Evolutionary conservation across 2,329 filamentous ascomycete species (phyloP).

Genomic region (Colletotrichum sp.): DNA sequence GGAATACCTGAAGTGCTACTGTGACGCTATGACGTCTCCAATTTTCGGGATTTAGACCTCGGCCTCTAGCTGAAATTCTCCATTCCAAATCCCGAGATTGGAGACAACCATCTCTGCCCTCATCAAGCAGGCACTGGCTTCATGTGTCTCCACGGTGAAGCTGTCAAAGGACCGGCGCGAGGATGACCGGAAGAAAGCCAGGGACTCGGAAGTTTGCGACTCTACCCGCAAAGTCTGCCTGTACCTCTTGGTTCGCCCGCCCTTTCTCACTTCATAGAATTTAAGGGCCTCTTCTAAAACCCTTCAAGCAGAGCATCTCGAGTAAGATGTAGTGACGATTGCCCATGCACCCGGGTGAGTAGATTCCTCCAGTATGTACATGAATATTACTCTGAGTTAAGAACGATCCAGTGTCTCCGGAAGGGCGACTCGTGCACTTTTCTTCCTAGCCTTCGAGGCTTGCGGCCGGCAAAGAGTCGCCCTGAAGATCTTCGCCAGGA

Average conservation of each 20-base stretch:
- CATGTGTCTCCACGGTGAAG: background rate
- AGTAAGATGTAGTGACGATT: background rate
- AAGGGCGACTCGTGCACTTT: background rate
- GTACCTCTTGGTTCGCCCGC: background rate
- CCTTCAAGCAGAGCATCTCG: background rate
- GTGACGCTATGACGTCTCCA: background rate
- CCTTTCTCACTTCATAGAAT: background rate
- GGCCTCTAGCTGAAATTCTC: background rate
- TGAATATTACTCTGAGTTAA: background rate
- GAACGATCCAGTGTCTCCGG: background rate
- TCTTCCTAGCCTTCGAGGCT: background rate
- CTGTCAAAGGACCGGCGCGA: background rate
- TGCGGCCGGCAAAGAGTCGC: background rate
- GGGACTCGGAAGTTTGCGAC: background rate
- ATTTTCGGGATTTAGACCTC: background rate
- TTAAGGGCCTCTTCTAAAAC: background rate
- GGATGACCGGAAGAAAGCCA: background rate
- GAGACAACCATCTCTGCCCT: background rate
- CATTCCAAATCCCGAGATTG: background rate
- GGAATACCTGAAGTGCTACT: background rate
- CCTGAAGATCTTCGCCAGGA: background rate
- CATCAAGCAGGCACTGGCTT: background rate
- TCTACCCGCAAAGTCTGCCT: background rate
- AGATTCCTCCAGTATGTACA: background rate
- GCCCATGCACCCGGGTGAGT: background rate